Base-by-base conservation (phyloP, 371 early-diverging fungal genomes). In the Vairimorpha ceranae region DNA sequence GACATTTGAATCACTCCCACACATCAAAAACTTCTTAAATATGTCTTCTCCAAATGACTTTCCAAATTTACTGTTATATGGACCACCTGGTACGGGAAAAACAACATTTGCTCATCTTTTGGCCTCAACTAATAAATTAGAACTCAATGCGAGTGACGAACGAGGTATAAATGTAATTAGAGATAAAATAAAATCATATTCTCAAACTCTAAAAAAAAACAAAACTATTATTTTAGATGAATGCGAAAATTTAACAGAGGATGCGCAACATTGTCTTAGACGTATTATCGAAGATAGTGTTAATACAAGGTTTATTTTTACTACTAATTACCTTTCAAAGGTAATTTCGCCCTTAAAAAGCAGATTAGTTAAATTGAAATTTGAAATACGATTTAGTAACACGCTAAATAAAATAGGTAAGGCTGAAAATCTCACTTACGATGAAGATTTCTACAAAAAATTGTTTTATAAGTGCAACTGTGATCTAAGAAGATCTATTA, bases 41-140 rank as follows among this genome's bases (percentile, higher is more conserved):
- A 41, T 71, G 8, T 17, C 67, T 14, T 30, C 48, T 19, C 41
- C 17, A 14, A 36, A 79, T 25, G 70, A 67, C 6, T 70, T 95
- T 60, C 99, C 99, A 25, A 95, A 97, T 82, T 86, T 97, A 35
- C 85, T 99, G 35, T 93, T 99, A 80, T 93, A 95, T 85, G 99
- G 99, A 4, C 96, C 97, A 60, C 94, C 99, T 35, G 97, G 97
- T 3, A 87, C 95, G 1, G 99, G 99, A 77, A 99, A 99, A 85
- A 97, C 99, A 0, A 91, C 93, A 0, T 93, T 94, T 1, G 93
- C 96, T 72, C 85, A 95, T 52, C 92, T 97, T 0, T 85, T 95
- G 52, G 87, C 91, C n/a, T 52, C 70, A 36, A 71, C 29, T n/a
- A 33, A 56, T 15, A 72, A 72, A 10, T 80, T 93, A 54, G 77